Evolutionary conservation across 192 early-diverging fungal species (phyloP), one percentile per base, ranked within the genome.

Genomic region (Coemansia sp.): DNA sequence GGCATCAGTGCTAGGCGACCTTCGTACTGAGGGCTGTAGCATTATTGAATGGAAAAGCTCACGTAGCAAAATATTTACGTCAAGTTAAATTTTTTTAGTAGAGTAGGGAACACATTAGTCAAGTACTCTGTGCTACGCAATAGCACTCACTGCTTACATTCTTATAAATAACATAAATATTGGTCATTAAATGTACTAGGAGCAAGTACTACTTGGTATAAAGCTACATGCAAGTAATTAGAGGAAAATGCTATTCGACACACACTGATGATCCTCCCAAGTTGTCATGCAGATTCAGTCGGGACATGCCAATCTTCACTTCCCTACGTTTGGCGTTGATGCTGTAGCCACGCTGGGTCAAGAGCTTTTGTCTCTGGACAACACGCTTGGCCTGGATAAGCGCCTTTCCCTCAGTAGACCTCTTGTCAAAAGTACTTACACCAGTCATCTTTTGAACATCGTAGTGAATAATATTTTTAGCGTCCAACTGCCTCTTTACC

Each of bases 391-490:
- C 52, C 26, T 30, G 26, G 28, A 55, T 55, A 55, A 55, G 13
- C 2, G 52, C 52, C 26, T 55, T 55, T 55, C 52, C 52, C 30
- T 55, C 52, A 16, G 33, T 3, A 7, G 57, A 59, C 17, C 57
- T 14, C 57, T 59, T 59, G 57, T 59, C 57, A 59, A 59, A 59
- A 26, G 23, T 26, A 26, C 23, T 26, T 26, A 26, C 23, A 26
- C 23, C 23, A 26, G 23, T 26, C 23, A 26, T 26, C 23, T 26
- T 26, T 26, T 26, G 23, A 26, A 26, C 23, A 26, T 59, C 33
- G 35, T 59, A 59, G 17, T 37, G 37, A 35, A 37, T 33, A 17
- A 59, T 19, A 17, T 59, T 1, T 26, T 26, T 26, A 26, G 23
- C 23, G 23, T 16, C 7, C 7, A 59, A 17, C 17, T 9, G 10